Conservation (phyloP, 2,329 filamentous ascomycete species). For the Paraphoma sp. region DNA sequence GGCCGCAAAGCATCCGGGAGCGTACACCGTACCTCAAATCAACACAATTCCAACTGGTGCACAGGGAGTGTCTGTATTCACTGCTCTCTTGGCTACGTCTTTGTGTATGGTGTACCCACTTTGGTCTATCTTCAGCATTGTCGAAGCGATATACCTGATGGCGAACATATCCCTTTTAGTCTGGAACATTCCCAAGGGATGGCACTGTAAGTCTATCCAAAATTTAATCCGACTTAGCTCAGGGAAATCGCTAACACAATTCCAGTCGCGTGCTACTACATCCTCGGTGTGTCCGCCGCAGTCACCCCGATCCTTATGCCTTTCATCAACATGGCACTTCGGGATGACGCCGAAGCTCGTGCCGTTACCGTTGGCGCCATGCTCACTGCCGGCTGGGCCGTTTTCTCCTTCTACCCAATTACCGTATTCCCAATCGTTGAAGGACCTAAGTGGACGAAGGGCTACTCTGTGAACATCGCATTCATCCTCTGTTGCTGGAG, state of each 20-base stretch:
- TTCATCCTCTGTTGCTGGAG: constrained; percentile 56
- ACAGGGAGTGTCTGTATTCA: constrained; percentile 57
- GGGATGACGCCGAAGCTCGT: constrained; percentile 56
- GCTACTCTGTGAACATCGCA: constrained; percentile 56
- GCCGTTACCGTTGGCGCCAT: constrained; percentile 59
- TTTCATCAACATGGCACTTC: constrained; percentile 46
- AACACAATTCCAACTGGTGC: constrained; percentile 59
- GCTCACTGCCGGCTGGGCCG: constrained; percentile 44
- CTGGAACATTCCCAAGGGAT: constrained; percentile 57
- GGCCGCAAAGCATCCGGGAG: constrained; percentile 36
- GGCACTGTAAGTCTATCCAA: constrained; percentile 39
- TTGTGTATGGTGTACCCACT: constrained; percentile 59
- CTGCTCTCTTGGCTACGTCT: constrained; percentile 58
- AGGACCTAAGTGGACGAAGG: constrained; percentile 56
- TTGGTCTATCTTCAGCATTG: constrained; percentile 57
- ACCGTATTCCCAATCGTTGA: constrained; percentile 44
- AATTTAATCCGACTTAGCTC: neutral
- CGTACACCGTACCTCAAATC: constrained; percentile 56
- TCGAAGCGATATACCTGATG: constrained; percentile 51
- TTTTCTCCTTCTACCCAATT: constrained; percentile 45
- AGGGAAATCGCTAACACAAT: constrained; percentile 5
- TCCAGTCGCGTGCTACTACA: constrained; percentile 43
- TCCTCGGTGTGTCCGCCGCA: constrained; percentile 44
- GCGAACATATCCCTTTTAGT: constrained; percentile 56
- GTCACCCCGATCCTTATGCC: constrained; percentile 46